Percentiles rank a stretch among this genome's conserved stretches.
These are phyloP conservation scores for Pelagophyceae sp. DNA, from an alignment of 352 stramenopile species.

Conservation along the genomic window DNA sequence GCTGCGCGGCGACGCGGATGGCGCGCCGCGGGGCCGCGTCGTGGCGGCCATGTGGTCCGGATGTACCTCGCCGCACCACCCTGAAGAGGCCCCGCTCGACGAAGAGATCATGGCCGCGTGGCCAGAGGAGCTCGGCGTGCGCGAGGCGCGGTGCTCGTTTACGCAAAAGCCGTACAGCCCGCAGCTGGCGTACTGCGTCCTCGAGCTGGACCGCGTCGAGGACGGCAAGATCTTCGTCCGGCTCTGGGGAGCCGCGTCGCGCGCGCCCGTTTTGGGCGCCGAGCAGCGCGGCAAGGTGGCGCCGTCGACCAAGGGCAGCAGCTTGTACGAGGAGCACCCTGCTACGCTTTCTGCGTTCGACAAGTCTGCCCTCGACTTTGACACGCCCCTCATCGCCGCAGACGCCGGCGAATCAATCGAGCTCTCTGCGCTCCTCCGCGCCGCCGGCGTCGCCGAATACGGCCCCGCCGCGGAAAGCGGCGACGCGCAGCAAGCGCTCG, in stretches of 20 bases:
- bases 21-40: too few relatives aligned
- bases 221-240: neutral
- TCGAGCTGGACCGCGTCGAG: slow-evolving; percentile 3
- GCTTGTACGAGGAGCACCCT: neutral
- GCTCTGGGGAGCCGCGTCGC: neutral
- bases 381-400: neutral
- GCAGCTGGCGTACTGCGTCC: neutral
- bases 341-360: neutral
- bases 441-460: too few relatives aligned
- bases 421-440: neutral
- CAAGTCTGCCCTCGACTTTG: neutral
- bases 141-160: neutral
- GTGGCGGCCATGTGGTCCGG: neutral
- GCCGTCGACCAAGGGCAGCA: neutral
- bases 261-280: too few relatives aligned
- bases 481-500: neutral
- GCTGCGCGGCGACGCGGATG: neutral
- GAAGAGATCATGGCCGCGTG: slow-evolving; percentile 7
- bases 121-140: slow-evolving; percentile 12
- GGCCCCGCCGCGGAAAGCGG: too few relatives aligned
- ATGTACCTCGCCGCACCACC: neutral
- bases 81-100: neutral
- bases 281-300: neutral
- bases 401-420: neutral
- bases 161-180: neutral